A percentile compares a stretch with the other conserved stretches of the same genome.
Conservation (phyloP, 495 filamentous ascomycete genomes). For the Trichoderma asperelloides region DNA sequence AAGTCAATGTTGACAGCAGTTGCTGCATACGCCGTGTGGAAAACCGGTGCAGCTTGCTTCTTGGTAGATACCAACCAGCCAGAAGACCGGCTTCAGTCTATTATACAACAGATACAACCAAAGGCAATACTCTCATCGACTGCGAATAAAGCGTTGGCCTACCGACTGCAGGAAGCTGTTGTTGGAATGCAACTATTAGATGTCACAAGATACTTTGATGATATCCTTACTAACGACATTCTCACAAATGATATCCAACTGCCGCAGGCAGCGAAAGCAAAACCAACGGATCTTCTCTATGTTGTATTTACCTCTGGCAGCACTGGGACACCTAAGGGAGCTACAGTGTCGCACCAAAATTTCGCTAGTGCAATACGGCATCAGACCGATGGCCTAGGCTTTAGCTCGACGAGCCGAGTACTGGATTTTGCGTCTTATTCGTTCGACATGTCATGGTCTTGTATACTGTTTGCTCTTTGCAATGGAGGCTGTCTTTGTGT, state of each 20-base stretch:
- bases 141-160: too few species aligned
- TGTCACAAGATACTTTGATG: too few species aligned
- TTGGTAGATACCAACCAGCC: slow-evolving; percentile 2
- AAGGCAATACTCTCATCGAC: not conserved
- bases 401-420: slow-evolving; percentile 24
- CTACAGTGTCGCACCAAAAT: not conserved
- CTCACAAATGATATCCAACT: not conserved
- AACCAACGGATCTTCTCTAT: not conserved
- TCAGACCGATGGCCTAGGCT: not conserved
- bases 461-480: slow-evolving; percentile 52
- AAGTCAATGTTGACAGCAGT: slow-evolving; percentile 37
- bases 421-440: slow-evolving; percentile 62
- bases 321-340: not conserved
- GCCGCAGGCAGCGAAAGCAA: not conserved
- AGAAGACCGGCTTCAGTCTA: not conserved
- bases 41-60: slow-evolving; percentile 12
- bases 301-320: not conserved
- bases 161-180: too few species aligned
- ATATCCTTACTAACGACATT: not conserved
- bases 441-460: slow-evolving; percentile 54
- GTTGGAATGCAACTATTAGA: too few species aligned
- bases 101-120: not conserved
- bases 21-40: slow-evolving; percentile 37
- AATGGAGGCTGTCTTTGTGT: slow-evolving; percentile 43
- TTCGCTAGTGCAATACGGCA: not conserved